Evolutionary conservation across 495 filamentous ascomycete genomes (phyloP).

Genomic region (Tuber microsphaerosporum): DNA sequence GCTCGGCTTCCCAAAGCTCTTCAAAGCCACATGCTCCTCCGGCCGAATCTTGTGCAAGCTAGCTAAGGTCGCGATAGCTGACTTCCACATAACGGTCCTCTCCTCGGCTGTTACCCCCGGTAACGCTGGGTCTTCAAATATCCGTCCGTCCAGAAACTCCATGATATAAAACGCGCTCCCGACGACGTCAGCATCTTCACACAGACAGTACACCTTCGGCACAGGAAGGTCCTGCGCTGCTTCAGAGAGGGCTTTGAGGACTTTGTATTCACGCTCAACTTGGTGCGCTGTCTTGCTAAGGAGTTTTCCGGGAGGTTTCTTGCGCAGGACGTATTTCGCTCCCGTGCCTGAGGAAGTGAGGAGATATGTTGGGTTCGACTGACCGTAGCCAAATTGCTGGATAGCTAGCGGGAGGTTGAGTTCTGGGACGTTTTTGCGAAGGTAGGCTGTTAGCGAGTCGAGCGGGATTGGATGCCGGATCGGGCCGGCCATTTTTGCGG

Average conservation of each 20-base stretch:
- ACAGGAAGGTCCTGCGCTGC: constrained; percentile 74
- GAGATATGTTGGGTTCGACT: constrained; percentile 94
- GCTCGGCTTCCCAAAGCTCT: constrained; percentile 59
- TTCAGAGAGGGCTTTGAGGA: constrained; percentile 65
- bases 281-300: constrained; percentile 89
- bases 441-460: constrained; percentile 65
- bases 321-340: constrained; percentile 67
- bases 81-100: constrained; percentile 73
- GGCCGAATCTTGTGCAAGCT: constrained; percentile 72
- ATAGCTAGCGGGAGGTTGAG: constrained; percentile 75
- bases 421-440: constrained; percentile 64
- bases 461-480: constrained; percentile 85
- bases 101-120: constrained; percentile 62
- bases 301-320: constrained; percentile 89
- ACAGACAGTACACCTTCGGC: constrained; percentile 76
- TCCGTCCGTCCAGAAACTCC: constrained; percentile 84
- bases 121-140: constrained; percentile 80
- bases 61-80: constrained; percentile 74
- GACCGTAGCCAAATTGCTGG: constrained; percentile 95
- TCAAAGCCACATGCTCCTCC: constrained; percentile 56
- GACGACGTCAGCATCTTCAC: constrained; percentile 68
- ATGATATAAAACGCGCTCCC: constrained; percentile 96
- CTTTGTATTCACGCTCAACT: constrained; percentile 88
- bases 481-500: constrained; percentile 65
- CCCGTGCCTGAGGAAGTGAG: constrained; percentile 54